These are phyloP conservation scores for Thraustochytrium sp. DNA, from an alignment of 352 stramenopile genomes.

Conservation along the genomic window DNA sequence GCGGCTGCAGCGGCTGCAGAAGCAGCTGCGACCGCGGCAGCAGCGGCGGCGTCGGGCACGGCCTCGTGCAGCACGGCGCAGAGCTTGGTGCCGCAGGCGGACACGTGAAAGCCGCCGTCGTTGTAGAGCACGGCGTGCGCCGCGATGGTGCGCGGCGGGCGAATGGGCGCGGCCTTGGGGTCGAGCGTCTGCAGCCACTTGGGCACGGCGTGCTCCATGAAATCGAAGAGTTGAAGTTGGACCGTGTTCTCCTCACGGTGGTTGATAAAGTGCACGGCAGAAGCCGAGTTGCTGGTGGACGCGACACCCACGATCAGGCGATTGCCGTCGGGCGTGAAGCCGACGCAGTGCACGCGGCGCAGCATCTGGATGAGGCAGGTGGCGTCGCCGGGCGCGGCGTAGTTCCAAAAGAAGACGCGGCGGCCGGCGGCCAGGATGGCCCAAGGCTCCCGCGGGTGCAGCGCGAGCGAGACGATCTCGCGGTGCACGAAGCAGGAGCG, in stretches of 20 bases:
- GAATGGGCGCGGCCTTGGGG: neutral
- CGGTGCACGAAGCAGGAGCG: neutral
- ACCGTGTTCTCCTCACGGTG: conserved; percentile 10
- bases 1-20: no score
- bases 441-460: neutral
- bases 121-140: conserved; percentile 32
- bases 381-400: neutral
- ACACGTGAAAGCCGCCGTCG: conserved; percentile 12
- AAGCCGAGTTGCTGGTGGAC: neutral
- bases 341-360: conserved; percentile 7
- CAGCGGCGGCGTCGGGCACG: neutral
- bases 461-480: conserved; percentile 36
- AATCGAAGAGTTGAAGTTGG: neutral
- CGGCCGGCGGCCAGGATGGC: neutral
- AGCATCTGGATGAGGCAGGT: neutral
- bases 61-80: conserved; percentile 20
- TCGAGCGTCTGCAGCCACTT: neutral
- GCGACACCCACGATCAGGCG: neutral
- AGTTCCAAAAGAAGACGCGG: conserved; percentile 12
- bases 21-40: no score
- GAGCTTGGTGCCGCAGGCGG: neutral
- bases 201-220: neutral
- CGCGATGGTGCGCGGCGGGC: neutral
- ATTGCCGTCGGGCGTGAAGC: neutral
- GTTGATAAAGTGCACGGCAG: conserved; percentile 26